These are phyloP conservation scores for Dothistroma pini DNA, from an alignment of 2,329 filamentous ascomycete genomes.

Conservation along the genomic window DNA sequence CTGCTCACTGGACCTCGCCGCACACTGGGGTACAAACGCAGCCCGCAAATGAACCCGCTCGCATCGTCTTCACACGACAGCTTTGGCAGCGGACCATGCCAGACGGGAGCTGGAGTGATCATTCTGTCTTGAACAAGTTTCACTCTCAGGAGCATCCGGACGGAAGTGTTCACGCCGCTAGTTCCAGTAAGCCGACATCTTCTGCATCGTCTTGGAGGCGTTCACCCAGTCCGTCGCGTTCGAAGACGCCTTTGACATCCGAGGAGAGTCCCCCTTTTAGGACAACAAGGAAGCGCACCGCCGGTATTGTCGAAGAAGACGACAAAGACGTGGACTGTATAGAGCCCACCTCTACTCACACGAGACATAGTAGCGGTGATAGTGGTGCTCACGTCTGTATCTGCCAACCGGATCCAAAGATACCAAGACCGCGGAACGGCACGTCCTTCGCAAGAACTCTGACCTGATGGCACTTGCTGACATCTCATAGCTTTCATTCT, in stretches of 20 bases:
- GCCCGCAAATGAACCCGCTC: conserved; percentile 27
- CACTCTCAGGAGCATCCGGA: conserved; percentile 25
- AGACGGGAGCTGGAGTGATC: conserved; percentile 27
- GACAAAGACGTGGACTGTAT: conserved; percentile 29
- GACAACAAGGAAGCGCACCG: conserved; percentile 34
- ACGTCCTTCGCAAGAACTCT: conserved; percentile 46
- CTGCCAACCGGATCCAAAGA: conserved; percentile 68
- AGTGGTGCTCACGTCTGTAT: conserved; percentile 57
- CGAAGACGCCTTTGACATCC: conserved; percentile 36
- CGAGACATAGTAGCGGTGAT: conserved; percentile 37
- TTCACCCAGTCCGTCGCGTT: conserved; percentile 30
- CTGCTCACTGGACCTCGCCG: conserved; percentile 14
- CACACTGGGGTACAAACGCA: conserved; percentile 25
- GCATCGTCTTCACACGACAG: conserved; percentile 37
- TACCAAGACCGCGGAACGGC: conserved; percentile 69
- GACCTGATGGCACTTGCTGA: conserved; percentile 22
- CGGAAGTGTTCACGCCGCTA: conserved; percentile 22
- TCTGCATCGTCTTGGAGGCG: conserved; percentile 30
- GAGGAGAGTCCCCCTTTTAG: conserved; percentile 36
- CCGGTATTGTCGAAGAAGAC: conserved; percentile 31
- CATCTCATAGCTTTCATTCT: conserved; percentile 79
- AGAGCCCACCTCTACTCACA: conserved; percentile 28
- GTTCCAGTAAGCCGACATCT: conserved; percentile 27
- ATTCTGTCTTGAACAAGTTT: conserved; percentile 33
- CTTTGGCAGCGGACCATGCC: conserved; percentile 38